Evolutionary conservation across 768 basidiomycete species (phyloP).

Genomic region (Tylopilus balloui): DNA sequence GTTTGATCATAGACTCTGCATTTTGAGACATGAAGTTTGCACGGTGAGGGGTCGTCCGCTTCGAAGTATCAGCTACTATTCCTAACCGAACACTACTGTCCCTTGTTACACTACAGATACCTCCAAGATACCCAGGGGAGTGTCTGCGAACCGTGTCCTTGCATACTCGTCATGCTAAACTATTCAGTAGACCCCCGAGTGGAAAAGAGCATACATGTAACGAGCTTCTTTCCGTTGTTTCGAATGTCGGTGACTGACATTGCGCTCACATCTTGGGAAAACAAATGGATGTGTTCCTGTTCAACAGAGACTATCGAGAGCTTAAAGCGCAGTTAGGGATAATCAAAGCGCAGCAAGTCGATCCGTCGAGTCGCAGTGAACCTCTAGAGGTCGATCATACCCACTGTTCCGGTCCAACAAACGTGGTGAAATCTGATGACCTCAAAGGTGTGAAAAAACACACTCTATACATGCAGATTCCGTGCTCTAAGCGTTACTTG

Average conservation of each 20-base stretch:
- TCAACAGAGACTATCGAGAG: slow-evolving; percentile 60
- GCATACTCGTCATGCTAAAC: neutral
- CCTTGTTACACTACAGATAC: slow-evolving; percentile 40
- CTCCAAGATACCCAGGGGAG: slow-evolving; percentile 63
- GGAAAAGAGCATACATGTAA: slow-evolving; percentile 34
- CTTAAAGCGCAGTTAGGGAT: slow-evolving; percentile 66
- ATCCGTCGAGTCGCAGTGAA: slow-evolving; percentile 1
- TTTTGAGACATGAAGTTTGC: slow-evolving; percentile 55
- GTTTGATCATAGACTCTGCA: neutral
- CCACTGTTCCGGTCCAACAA: neutral
- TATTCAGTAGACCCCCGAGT: slow-evolving; percentile 61
- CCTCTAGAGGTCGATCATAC: neutral
- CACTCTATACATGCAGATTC: neutral
- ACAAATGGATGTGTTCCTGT: neutral
- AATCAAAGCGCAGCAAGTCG: slow-evolving; percentile 40
- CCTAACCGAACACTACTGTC: neutral
- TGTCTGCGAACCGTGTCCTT: neutral
- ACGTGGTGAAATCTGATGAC: neutral
- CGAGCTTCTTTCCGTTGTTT: neutral
- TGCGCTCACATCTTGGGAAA: neutral
- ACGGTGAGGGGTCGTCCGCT: slow-evolving; percentile 36
- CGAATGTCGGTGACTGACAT: neutral
- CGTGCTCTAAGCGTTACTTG: neutral
- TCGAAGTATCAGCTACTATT: neutral
- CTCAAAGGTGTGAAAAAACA: slow-evolving; percentile 6